These are phyloP conservation scores for Thalassiosira sp. DNA, from an alignment of 352 stramenopile genomes.

Conservation along the genomic window DNA sequence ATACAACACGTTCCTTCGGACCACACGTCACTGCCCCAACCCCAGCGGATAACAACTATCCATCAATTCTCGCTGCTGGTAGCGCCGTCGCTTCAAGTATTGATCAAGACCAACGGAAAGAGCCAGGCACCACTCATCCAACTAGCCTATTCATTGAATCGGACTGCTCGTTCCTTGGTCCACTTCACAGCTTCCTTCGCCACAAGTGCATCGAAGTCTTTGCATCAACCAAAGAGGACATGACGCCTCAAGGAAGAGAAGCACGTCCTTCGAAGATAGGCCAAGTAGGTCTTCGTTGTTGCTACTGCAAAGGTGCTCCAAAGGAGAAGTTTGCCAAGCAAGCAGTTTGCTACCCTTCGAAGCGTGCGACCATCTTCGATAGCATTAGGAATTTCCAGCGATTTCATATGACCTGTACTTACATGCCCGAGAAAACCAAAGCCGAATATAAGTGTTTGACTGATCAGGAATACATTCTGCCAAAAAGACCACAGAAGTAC, in stretches of 20 bases:
- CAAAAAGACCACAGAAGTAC: conserved; percentile 42
- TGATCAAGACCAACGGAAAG: no score
- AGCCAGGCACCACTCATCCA: no score
- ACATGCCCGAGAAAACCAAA: conserved; percentile 56
- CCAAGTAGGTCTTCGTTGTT: conserved; percentile 70
- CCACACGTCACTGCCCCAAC: no score
- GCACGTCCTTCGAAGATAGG: conserved; percentile 51
- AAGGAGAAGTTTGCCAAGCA: conserved; percentile 40
- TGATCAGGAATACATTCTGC: conserved; percentile 21
- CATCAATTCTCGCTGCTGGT: no score
- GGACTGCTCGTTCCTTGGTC: conserved; percentile 29
- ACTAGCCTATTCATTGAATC: conserved; percentile 11
- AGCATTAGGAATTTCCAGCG: conserved; percentile 74
- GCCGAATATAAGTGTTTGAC: conserved; percentile 45
- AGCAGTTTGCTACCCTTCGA: conserved; percentile 67
- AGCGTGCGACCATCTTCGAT: conserved; percentile 67
- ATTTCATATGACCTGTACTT: conserved; percentile 51
- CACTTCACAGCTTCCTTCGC: conserved; percentile 35
- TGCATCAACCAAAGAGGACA: conserved; percentile 8
- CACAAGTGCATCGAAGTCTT: conserved; percentile 37
- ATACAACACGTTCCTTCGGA: no score
- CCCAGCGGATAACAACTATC: no score
- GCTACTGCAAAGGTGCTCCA: conserved; percentile 58
- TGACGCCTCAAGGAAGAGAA: conserved; percentile 10
- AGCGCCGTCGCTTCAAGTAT: no score